These are phyloP conservation scores for Phlyctochytrium planicorne DNA, from an alignment of 192 early-diverging fungal genomes.

Conservation along the genomic window DNA sequence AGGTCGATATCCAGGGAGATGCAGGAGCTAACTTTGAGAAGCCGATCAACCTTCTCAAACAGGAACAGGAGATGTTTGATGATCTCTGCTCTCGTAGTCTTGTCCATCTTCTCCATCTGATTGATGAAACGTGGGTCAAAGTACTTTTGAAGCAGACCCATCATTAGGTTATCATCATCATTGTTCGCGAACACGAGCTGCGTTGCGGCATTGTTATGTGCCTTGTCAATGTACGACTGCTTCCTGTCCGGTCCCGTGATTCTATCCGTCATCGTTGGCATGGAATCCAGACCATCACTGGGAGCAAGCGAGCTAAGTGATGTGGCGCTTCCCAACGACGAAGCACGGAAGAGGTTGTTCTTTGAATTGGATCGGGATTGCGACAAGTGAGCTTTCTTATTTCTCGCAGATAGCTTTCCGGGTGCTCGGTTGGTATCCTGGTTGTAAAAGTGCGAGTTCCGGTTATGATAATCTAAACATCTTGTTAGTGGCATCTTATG, in stretches of 20 bases:
- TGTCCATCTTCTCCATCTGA: slow-evolving; percentile 48
- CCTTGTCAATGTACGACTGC: neutral
- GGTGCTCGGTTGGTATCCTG: neutral
- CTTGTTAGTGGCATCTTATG: neutral
- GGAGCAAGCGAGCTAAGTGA: neutral
- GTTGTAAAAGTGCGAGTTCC: neutral
- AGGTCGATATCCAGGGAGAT: slow-evolving; percentile 43
- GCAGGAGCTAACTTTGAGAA: slow-evolving; percentile 32
- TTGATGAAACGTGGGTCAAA: slow-evolving; percentile 44
- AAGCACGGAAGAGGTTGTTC: slow-evolving; percentile 1
- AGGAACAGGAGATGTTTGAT: slow-evolving; percentile 40
- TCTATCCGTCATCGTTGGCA: neutral
- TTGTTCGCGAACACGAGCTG: no score
- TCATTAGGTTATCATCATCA: slow-evolving; percentile 19
- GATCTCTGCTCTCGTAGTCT: slow-evolving; percentile 24
- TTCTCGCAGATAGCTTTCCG: neutral
- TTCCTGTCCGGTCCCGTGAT: slow-evolving; percentile 1
- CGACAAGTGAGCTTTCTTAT: neutral
- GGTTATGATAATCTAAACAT: neutral
- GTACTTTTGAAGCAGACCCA: slow-evolving; percentile 44
- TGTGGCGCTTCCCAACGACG: neutral
- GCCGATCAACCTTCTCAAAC: slow-evolving; percentile 44
- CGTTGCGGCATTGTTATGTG: neutral
- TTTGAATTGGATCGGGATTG: slow-evolving; percentile 1
- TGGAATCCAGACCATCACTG: neutral